Evolutionary conservation across 148 eudicot genomes (phyloP).

Genomic region (Silene latifolia): DNA sequence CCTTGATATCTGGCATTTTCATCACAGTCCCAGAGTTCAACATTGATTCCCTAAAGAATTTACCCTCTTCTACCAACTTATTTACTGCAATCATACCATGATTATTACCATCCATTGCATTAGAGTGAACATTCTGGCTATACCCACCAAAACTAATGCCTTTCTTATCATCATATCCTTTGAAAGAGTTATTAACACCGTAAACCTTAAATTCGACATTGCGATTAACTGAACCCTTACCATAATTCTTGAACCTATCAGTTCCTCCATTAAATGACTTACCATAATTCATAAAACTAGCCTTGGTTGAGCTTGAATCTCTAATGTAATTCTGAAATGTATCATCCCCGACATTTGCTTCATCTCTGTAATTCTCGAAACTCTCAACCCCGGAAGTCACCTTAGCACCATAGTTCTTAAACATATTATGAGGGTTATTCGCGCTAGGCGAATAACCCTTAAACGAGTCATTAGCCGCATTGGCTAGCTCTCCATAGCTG

Average conservation of each 20-base stretch:
- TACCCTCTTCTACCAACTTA: conserved; percentile 56
- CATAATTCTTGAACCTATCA: conserved; percentile 69
- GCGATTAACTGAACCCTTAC: conserved; percentile 43
- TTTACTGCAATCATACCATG: conserved; percentile 21
- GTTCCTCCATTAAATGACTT: conserved; percentile 64
- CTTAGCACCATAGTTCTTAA: conserved; percentile 56
- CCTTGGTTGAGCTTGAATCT: conserved; percentile 46
- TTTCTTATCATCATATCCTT: conserved; percentile 57
- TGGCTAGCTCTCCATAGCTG: conserved; percentile 64
- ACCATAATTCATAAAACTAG: conserved; percentile 62
- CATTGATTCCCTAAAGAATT: conserved; percentile 75
- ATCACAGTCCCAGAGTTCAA: conserved; percentile 51
- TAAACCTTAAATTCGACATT: conserved; percentile 51
- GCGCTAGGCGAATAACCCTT: conserved; percentile 47
- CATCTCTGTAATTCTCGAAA: conserved; percentile 57
- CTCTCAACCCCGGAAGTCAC: conserved; percentile 50
- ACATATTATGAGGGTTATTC: conserved; percentile 66
- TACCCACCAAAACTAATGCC: conserved; percentile 61
- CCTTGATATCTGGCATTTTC: conserved; percentile 76
- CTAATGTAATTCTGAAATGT: conserved; percentile 54
- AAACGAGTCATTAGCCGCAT: conserved; percentile 63
- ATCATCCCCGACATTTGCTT: conserved; percentile 69
- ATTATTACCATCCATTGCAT: conserved; percentile 12
- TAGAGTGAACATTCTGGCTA: conserved; percentile 14
- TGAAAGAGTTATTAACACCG: conserved; percentile 68